Evolutionary conservation across 495 filamentous ascomycete species (phyloP), one percentile per base, ranked within the genome.

Genomic region (Penicillium soppii): DNA sequence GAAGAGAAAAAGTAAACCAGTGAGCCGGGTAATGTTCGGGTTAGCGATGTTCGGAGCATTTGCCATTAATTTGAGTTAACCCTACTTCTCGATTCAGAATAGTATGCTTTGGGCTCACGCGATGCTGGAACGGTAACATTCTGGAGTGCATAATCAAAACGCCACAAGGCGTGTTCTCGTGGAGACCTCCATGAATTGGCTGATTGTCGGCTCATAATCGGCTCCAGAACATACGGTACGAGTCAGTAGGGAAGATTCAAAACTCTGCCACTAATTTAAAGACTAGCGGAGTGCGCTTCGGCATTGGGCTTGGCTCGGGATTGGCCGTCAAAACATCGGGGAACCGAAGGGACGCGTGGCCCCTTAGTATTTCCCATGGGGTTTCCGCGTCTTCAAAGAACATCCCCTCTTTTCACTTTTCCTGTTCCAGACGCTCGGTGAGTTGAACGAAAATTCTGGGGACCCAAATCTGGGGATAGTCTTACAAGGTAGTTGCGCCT

Each of bases 371-470:
- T 30, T 38, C 26, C 50, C 47, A 48, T 37, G 53, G 53, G 50
- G 45, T 51, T 37, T n/a, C n/a, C 13, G 42, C 10, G 10, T 7
- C 10, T 12, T 12, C 10, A 7, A 12, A 12, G 29, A 32, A 32
- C 10, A 32, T 32, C 29, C 38, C 49, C 22, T 16, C n/a, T 30
- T 27, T 23, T 15, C 41, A 39, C 43, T 37, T 52, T 52, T 16
- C 58, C 52, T 38, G 52, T 62, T 58, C 43, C 47, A 55, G 55
- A 52, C 27, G 29, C 16, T 39, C 58, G 54, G 58, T 61, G 58
- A 61, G 29, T 29, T 12, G n/a, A n/a, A n/a, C n/a, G n/a, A 5
- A 26, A 17, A 49, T 50, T 30, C 26, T 15, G 51, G 54, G 50
- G 47, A 54, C 16, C 40, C 13, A 55, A 58, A 55, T 50, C 51